A percentile compares a stretch with the other conserved stretches of the same genome.
phyloP scores from a whole-genome alignment of 2,329 filamentous ascomycete genomes.

The Colletotrichum ledebouriae region DNA sequence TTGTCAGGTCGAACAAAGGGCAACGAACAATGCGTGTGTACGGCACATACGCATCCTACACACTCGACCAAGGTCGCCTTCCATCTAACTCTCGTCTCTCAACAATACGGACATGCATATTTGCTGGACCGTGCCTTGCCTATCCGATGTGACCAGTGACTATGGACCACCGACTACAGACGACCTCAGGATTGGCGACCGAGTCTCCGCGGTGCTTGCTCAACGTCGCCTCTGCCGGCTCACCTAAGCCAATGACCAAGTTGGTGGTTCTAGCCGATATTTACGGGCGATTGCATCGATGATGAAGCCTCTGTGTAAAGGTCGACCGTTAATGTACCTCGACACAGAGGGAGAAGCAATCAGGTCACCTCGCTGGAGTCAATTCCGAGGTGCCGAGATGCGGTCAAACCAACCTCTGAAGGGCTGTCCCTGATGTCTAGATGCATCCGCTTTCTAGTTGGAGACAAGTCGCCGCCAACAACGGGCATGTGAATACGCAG shows the following conservation, averaged over 20 bases:
- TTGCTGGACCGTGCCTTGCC: too few species aligned
- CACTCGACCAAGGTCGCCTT: too few species aligned
- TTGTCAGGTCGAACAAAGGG: neutral
- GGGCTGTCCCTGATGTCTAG: constrained; percentile 9
- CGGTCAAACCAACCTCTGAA: constrained; percentile 29
- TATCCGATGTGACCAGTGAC: too few species aligned
- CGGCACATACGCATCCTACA: too few species aligned
- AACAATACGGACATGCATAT: too few species aligned
- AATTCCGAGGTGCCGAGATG: neutral
- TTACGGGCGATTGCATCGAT: constrained; percentile 28
- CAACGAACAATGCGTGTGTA: too few species aligned
- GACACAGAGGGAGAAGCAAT: too few species aligned
- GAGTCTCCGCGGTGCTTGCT: neutral
- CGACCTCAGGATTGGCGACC: too few species aligned
- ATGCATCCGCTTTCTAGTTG: neutral
- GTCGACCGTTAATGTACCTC: neutral
- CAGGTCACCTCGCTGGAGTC: too few species aligned
- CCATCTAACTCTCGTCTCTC: too few species aligned
- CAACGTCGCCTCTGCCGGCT: constrained; percentile 2
- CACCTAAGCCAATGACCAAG: constrained; percentile 23
- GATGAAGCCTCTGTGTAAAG: constrained; percentile 2
- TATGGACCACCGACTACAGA: too few species aligned
- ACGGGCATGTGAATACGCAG: neutral
- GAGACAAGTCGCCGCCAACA: neutral
- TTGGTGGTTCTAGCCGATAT: constrained; percentile 17